Conservation (phyloP, 169 alveolate genomes). For the Miamiensis avidus region DNA sequence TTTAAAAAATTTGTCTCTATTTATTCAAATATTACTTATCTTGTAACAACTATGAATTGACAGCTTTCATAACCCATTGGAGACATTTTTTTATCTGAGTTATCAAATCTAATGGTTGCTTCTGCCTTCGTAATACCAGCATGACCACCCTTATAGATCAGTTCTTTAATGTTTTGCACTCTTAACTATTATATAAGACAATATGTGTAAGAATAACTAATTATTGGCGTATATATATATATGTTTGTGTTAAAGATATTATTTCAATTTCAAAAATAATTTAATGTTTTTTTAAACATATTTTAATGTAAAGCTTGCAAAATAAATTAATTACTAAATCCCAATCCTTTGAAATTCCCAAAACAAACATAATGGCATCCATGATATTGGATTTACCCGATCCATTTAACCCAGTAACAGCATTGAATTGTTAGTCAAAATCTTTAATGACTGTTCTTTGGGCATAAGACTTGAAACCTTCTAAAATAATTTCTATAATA, state of each 20-base stretch:
- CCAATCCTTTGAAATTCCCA: slow-evolving; percentile 89
- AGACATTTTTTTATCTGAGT: slow-evolving; percentile 75
- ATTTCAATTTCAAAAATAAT: too few species aligned
- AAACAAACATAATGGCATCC: slow-evolving; percentile 97
- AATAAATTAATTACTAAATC: slow-evolving; percentile 40
- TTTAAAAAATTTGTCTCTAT: not conserved
- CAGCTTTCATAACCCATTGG: slow-evolving; percentile 79
- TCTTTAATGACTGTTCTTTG: slow-evolving; percentile 90
- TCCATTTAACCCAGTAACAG: slow-evolving; percentile 99
- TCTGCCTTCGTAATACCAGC: slow-evolving; percentile 98
- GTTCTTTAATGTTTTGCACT: slow-evolving; percentile 94
- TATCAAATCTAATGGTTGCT: slow-evolving; percentile 96
- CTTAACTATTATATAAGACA: too few species aligned
- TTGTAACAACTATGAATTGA: slow-evolving; percentile 89
- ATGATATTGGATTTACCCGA: slow-evolving; percentile 98
- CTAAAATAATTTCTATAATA: slow-evolving; percentile 94
- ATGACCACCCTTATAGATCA: slow-evolving; percentile 98
- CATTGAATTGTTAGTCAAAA: slow-evolving; percentile 97
- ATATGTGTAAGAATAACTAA: too few species aligned
- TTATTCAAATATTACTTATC: slow-evolving; percentile 77
- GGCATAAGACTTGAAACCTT: slow-evolving; percentile 96
- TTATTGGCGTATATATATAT: too few species aligned
- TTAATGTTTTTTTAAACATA: too few species aligned
- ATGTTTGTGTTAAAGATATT: too few species aligned
- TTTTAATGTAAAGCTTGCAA: too few species aligned